These are phyloP conservation scores for Pythium phragmiticola DNA, from an alignment of 352 stramenopile species.

Conservation along the genomic window DNA sequence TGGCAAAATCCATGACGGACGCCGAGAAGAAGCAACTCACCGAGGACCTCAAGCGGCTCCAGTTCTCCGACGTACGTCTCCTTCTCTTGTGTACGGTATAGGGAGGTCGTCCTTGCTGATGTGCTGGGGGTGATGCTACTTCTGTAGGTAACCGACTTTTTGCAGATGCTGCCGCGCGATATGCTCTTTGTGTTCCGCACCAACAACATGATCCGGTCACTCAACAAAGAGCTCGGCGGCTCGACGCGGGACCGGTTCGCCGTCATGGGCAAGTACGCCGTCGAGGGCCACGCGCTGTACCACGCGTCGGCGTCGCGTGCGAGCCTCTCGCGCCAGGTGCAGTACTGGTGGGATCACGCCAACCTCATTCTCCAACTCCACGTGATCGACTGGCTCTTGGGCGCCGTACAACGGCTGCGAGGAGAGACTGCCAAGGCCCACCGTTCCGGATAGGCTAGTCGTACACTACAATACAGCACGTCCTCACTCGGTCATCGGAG, in stretches of 20 bases:
- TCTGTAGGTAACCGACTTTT: conserved; percentile 66
- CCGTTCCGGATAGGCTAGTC: conserved; percentile 22
- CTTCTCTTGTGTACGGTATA: background rate
- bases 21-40: conserved; percentile 61
- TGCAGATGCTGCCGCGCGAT: conserved; percentile 85
- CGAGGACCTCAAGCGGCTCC: conserved; percentile 59
- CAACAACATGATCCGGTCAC: conserved; percentile 88
- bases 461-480: background rate
- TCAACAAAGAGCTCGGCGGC: conserved; percentile 89
- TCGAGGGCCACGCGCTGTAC: conserved; percentile 56
- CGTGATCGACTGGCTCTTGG: conserved; percentile 56
- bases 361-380: conserved; percentile 61
- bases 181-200: conserved; percentile 91
- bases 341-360: conserved; percentile 68
- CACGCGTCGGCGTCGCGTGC: conserved; percentile 21
- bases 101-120: background rate
- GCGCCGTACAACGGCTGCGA: conserved; percentile 36
- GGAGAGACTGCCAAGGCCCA: conserved; percentile 25
- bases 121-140: no score
- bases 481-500: conserved; percentile 18
- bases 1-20: conserved; percentile 67
- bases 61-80: conserved; percentile 62
- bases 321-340: conserved; percentile 9
- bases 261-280: conserved; percentile 71
- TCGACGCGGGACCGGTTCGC: conserved; percentile 76